Base-by-base conservation (phyloP, 345 rosid species). In the Litchi chinensis region DNA sequence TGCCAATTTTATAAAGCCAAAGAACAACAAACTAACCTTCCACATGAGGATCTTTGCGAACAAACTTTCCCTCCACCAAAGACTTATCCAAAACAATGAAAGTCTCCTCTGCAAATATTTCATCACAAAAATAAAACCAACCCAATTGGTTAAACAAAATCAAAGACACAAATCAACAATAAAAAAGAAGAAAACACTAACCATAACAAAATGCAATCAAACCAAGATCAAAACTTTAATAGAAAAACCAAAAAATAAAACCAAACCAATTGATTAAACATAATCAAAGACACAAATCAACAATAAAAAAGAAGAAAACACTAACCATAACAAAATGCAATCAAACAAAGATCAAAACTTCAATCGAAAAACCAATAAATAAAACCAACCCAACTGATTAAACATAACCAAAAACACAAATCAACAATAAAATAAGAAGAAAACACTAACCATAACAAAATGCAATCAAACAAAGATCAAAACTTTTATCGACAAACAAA, bases 41-140 rank as follows among this genome's bases (percentile, higher is more conserved):
- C 37, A 87, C 86, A 43, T 89, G 90, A 50, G 99, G 85, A 65
- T 90, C 81, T 11, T 95, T 95, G 81, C 85, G 92, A 84, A 78
- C 79, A 71, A 89, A 86, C 44, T 83, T 82, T 65, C 92, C 93
- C 28, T 84, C 78, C 0, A 93, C 60, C 77, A 91, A 68, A 54
- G 88, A 94, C 84, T 89, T 94, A 82, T 94, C 95, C 82, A 96
- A 78, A 24, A 94, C 88, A 81, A 96, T 94, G 83, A 96, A 94
- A 74, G 98, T 96, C 75, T 90, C 79, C 88, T 96, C 97, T 96
- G 97, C 82, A 60, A 81, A 68, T 67, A 24, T 70, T 37, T 41
- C 65, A 79, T 12, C 56, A 60, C 0, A 75, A 22, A 77, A 70
- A 56, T 19, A 57, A 72, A 22, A 73, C 18, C 19, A 39, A 74